Base-by-base conservation (phyloP, 2,329 filamentous ascomycete species). In the Hymenoscyphus infarciens region DNA sequence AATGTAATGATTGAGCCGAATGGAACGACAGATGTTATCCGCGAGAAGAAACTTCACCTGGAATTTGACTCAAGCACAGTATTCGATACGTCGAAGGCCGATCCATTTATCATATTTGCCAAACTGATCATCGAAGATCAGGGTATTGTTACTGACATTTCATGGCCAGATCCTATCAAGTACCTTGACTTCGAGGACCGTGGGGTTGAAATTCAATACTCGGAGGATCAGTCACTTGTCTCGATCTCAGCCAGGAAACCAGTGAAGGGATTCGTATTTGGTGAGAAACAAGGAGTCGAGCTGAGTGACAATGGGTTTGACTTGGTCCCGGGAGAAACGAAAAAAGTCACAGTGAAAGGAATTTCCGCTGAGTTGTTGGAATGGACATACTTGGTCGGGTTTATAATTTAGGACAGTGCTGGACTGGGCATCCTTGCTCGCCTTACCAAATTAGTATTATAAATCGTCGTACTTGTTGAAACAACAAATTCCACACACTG, bases 81-180 rank as follows among this genome's bases (percentile, higher is more conserved):
- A 5, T 25, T 52, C 10, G 45, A 52, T 25, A 13, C 45, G 19
- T 22, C 45, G 45, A 52, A 25, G 45, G 10, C 45, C 13, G 45
- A 25, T 52, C 45, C 45, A 22, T 25, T 52, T 13, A 25, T 52
- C 22, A 52, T 52, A 10, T 22, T 13, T 11, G 31, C 16, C 15
- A 56, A 35, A 3, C 27, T 56, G 25, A 8, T 15, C 5, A 19
- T 56, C 10, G 15, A 56, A 15, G 15, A 31, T 56, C 53, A 22
- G 16, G 27, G 19, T n/a, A 56, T 56, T 27, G 31, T 15, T 15
- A 56, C 53, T 7, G 53, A 56, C 3, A 33, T 56, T 56, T 35
- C 45, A 13, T 59, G 57, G 57, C 57, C 57, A 33, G 38, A 59
- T 27, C 57, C 57, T 5, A 49, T 59, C 33, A 59, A 59, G 16